phyloP scores from a whole-genome alignment of 192 early-diverging fungal genomes.

The Backusella macrospora region DNA sequence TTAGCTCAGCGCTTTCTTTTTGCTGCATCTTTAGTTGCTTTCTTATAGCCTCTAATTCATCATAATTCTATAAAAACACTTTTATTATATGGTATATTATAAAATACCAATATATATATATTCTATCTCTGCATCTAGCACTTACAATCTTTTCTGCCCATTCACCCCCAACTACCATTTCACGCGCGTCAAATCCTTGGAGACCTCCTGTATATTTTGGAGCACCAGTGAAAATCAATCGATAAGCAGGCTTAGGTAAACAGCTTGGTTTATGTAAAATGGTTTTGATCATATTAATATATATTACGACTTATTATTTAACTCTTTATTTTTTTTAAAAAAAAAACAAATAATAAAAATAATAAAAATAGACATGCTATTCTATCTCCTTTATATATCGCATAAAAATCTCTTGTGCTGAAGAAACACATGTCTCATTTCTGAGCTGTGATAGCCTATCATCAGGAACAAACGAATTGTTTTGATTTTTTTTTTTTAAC shows the following conservation, averaged over 20 bases:
- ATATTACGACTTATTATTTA: not conserved
- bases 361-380: not conserved
- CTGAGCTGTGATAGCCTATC: not conserved
- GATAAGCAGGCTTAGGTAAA: not conserved
- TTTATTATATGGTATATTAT: not conserved
- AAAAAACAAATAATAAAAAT: not conserved
- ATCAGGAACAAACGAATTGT: not conserved
- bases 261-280: not conserved
- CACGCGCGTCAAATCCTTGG: not conserved
- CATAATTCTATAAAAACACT: not conserved
- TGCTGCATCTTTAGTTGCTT: not conserved
- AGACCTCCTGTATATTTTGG: not conserved
- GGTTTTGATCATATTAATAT: constrained; percentile 1
- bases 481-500: too few relatives aligned
- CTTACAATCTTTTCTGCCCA: not conserved
- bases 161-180: not conserved
- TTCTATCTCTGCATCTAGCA: not conserved
- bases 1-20: not conserved
- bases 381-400: not conserved
- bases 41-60: not conserved
- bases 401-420: not conserved
- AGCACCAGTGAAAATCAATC: not conserved
- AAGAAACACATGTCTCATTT: constrained; percentile 12
- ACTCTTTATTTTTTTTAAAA: not conserved
- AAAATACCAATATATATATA: not conserved